Conservation (phyloP, 331 rosid genomes). For the Rhamnella rubrinervis region DNA sequence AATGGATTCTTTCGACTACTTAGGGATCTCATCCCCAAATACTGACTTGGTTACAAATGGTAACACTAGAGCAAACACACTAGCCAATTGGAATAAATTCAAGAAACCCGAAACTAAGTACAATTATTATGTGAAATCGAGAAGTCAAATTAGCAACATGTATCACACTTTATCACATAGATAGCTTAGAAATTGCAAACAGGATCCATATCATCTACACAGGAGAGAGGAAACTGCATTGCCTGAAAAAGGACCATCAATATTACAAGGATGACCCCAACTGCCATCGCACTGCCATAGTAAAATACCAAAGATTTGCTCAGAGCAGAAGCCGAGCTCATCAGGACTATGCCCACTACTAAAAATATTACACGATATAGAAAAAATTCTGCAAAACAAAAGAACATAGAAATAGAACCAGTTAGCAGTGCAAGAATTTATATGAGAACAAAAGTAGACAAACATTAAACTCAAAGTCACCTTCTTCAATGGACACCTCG, state of each 20-base stretch:
- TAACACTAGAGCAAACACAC: too few species aligned
- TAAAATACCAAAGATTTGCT: slow-evolving; percentile 79
- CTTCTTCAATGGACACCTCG: slow-evolving; percentile 81
- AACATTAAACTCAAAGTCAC: slow-evolving; percentile 30
- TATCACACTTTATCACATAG: too few species aligned
- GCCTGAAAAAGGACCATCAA: slow-evolving; percentile 91
- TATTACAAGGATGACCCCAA: slow-evolving; percentile 79
- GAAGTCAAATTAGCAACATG: too few species aligned
- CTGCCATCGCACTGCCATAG: slow-evolving; percentile 76
- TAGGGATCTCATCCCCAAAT: too few species aligned
- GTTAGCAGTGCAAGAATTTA: neutral
- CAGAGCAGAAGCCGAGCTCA: slow-evolving; percentile 65
- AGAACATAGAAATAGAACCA: slow-evolving; percentile 11
- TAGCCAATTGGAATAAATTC: too few species aligned
- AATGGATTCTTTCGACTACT: too few species aligned
- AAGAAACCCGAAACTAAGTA: too few species aligned
- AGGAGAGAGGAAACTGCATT: slow-evolving; percentile 20
- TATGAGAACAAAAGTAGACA: slow-evolving; percentile 10
- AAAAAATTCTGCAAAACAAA: slow-evolving; percentile 62
- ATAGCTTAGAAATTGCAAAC: neutral
- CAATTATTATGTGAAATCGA: too few species aligned
- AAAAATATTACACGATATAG: slow-evolving; percentile 56
- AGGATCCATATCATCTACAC: neutral
- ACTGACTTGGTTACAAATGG: too few species aligned
- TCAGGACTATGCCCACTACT: slow-evolving; percentile 54